A percentile compares a stretch with the other conserved stretches of the same genome.
phyloP scores from a whole-genome alignment of 768 basidiomycete species.

The Daedaleopsis nitida region DNA sequence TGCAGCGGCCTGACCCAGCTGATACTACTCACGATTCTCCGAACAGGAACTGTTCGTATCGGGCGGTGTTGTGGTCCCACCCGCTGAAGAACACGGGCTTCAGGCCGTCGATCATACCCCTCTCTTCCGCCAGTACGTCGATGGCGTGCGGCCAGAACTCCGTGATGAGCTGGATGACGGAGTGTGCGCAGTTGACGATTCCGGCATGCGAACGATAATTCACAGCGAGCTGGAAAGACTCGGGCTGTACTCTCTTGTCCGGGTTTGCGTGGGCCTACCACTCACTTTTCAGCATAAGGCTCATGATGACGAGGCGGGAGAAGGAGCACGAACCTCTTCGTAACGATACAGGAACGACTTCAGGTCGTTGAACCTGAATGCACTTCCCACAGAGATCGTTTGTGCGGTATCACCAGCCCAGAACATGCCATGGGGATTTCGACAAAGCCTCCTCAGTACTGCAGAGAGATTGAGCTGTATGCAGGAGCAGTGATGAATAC shows the following conservation, averaged over 20 bases:
- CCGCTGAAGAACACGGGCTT: constrained; percentile 61
- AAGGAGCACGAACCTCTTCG: constrained; percentile 45
- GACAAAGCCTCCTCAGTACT: constrained; percentile 65
- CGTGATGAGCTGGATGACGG: constrained; percentile 64
- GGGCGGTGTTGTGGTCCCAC: constrained; percentile 42
- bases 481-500: too few species aligned
- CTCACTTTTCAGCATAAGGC: too few species aligned
- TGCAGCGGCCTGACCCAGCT: too few species aligned
- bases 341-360: constrained; percentile 57
- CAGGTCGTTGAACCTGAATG: constrained; percentile 71
- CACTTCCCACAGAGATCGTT: constrained; percentile 71
- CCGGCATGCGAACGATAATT: constrained; percentile 77
- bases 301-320: too few species aligned
- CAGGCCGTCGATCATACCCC: constrained; percentile 52
- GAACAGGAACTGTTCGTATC: constrained; percentile 61
- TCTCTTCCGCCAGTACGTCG: constrained; percentile 57
- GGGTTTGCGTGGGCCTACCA: too few species aligned
- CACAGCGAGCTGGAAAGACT: constrained; percentile 56
- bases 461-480: too few species aligned
- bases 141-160: constrained; percentile 67
- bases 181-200: constrained; percentile 70
- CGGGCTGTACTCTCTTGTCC: constrained; percentile 28
- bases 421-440: constrained; percentile 66
- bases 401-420: constrained; percentile 85
- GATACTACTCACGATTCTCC: constrained; percentile 46